Percentiles rank a stretch among this genome's conserved stretches.
Evolutionary conservation across 139 green algal genomes (phyloP).

Genomic region (Chlamydomonas sphaeroides): DNA sequence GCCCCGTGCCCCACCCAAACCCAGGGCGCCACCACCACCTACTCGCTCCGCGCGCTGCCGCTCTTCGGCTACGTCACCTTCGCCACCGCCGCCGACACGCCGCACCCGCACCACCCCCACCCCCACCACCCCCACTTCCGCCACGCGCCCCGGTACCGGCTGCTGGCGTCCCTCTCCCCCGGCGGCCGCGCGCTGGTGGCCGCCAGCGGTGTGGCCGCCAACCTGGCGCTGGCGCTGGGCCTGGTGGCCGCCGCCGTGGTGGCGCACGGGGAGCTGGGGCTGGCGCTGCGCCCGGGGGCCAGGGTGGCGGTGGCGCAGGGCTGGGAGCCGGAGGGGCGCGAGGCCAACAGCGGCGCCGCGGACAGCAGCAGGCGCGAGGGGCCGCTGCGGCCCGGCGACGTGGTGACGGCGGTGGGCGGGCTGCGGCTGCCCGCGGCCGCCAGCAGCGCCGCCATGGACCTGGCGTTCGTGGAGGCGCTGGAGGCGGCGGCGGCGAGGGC

Average conservation of each 20-base stretch:
- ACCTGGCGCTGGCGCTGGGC: not conserved
- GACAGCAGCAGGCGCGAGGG: not conserved
- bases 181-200: slow-evolving; percentile 11
- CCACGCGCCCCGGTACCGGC: not conserved
- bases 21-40: slow-evolving; percentile 20
- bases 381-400: slow-evolving; percentile 4
- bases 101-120: too few species aligned
- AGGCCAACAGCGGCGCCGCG: not conserved
- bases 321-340: not conserved
- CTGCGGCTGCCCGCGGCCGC: not conserved
- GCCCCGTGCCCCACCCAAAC: not conserved
- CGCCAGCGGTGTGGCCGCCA: slow-evolving; percentile 8
- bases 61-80: slow-evolving; percentile 28
- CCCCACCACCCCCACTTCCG: too few species aligned
- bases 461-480: not conserved
- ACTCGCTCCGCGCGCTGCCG: slow-evolving; percentile 19
- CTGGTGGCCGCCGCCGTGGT: not conserved
- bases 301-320: not conserved
- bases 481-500: not conserved
- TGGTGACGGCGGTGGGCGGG: not conserved
- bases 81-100: not conserved
- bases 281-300: slow-evolving; percentile 3
- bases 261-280: slow-evolving; percentile 15
- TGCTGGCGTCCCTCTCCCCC: slow-evolving; percentile 6
- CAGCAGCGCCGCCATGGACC: slow-evolving; percentile 1